A percentile compares a stretch with the other conserved stretches of the same genome.
Conservation (phyloP, 352 stramenopile genomes). For the Blastocystis sp. region DNA sequence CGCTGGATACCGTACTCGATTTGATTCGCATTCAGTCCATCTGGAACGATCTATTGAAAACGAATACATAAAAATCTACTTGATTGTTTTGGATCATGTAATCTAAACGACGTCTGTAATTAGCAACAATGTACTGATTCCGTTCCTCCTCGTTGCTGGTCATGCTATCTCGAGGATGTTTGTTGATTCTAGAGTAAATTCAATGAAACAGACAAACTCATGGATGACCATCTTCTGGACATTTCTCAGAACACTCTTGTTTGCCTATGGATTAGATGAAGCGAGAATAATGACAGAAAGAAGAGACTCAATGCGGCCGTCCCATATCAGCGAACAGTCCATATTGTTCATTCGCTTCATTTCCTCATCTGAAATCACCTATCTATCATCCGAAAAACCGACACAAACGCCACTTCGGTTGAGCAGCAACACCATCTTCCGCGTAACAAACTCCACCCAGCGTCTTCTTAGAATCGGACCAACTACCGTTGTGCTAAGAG, state of each 20-base stretch:
- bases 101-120: slow-evolving; percentile 35
- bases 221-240: slow-evolving; percentile 28
- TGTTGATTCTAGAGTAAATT: background rate
- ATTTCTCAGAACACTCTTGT: background rate
- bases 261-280: background rate
- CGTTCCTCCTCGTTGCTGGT: slow-evolving; percentile 27
- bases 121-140: slow-evolving; percentile 7
- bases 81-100: slow-evolving; percentile 4
- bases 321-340: background rate
- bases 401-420: background rate
- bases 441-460: slow-evolving; percentile 18
- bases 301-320: slow-evolving; percentile 49
- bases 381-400: background rate
- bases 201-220: background rate
- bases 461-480: slow-evolving; percentile 20
- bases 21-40: slow-evolving; percentile 22
- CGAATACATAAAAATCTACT: background rate
- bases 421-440: slow-evolving; percentile 7
- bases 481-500: background rate
- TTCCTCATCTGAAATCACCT: slow-evolving; percentile 4
- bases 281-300: background rate
- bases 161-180: slow-evolving; percentile 15
- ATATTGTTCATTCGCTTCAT: background rate
- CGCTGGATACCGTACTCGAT: slow-evolving; percentile 17
- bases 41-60: background rate